Evolutionary conservation across 1,139 yeast genomes (phyloP).

Genomic region (Hyphopichia khmerensis): DNA sequence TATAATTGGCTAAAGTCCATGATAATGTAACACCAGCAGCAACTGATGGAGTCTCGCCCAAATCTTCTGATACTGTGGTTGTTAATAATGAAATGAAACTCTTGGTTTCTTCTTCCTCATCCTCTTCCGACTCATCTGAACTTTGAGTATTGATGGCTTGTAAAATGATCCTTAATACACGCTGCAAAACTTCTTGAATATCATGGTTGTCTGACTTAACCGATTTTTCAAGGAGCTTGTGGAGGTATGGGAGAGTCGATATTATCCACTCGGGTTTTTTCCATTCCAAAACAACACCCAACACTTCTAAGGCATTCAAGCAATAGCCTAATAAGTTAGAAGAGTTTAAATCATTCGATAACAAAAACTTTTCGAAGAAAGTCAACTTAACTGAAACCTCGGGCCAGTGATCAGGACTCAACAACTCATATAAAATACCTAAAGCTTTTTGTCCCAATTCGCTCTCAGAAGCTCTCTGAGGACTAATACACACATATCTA

Average conservation of each 20-base stretch:
- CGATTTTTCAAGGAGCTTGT: constrained; percentile 76
- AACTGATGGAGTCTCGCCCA: constrained; percentile 76
- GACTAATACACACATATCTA: constrained; percentile 83
- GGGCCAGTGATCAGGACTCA: constrained; percentile 77
- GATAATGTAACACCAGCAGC: constrained; percentile 90
- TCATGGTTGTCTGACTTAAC: constrained; percentile 82
- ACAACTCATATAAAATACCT: constrained; percentile 67
- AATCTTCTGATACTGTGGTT: constrained; percentile 76
- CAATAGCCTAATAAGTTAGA: constrained; percentile 68
- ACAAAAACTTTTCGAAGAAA: constrained; percentile 82
- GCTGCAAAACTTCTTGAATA: constrained; percentile 76
- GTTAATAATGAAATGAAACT: constrained; percentile 62
- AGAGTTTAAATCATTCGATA: constrained; percentile 72
- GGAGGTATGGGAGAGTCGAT: constrained; percentile 64
- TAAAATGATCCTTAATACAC: constrained; percentile 66
- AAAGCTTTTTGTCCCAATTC: constrained; percentile 81
- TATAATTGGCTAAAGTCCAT: constrained; percentile 75
- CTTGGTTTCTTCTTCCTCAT: constrained; percentile 58
- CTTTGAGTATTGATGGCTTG: constrained; percentile 54
- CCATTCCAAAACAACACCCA: constrained; percentile 82
- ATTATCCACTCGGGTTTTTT: constrained; percentile 76
- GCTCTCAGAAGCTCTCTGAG: constrained; percentile 81
- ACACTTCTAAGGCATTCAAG: constrained; percentile 85
- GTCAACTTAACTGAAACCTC: constrained; percentile 82
- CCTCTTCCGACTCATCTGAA: constrained; percentile 45